Conservation (phyloP, 306 rosid genomes). For the Mimosa bimucronata region DNA sequence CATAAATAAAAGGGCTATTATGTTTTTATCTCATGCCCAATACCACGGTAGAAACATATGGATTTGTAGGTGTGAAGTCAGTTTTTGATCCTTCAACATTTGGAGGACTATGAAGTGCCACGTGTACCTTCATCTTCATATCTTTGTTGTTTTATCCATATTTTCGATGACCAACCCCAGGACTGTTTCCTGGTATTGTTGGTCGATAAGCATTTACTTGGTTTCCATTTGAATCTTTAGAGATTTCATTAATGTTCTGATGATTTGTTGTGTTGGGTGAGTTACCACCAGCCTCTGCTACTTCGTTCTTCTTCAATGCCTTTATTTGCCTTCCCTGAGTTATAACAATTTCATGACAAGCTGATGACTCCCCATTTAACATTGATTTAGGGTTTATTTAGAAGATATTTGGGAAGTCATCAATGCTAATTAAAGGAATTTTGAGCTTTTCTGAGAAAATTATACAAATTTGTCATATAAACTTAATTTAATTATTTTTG, state of each 20-base stretch:
- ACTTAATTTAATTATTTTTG: no score
- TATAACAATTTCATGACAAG: background rate
- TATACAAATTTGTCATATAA: no score
- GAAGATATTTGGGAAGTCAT: no score
- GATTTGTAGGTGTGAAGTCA: conserved; percentile 21
- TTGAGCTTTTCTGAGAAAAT: no score
- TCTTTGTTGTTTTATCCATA: background rate
- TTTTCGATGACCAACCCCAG: conserved; percentile 51
- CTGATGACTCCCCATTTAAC: no score
- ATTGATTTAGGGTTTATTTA: no score
- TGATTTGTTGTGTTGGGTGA: background rate
- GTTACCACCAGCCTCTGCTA: no score
- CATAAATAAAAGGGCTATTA: background rate
- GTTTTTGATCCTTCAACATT: conserved; percentile 2
- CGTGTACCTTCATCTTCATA: background rate
- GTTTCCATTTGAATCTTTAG: background rate
- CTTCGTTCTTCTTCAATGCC: background rate
- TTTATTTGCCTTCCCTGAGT: conserved; percentile 11
- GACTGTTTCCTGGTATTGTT: conserved; percentile 54
- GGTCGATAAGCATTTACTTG: background rate
- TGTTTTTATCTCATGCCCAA: conserved; percentile 32
- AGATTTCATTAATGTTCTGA: background rate
- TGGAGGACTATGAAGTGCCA: conserved; percentile 26
- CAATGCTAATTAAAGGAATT: no score
- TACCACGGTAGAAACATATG: conserved; percentile 42